Conservation (phyloP, 2,329 filamentous ascomycete genomes). For the Phaeophleospora eucalypticola region DNA sequence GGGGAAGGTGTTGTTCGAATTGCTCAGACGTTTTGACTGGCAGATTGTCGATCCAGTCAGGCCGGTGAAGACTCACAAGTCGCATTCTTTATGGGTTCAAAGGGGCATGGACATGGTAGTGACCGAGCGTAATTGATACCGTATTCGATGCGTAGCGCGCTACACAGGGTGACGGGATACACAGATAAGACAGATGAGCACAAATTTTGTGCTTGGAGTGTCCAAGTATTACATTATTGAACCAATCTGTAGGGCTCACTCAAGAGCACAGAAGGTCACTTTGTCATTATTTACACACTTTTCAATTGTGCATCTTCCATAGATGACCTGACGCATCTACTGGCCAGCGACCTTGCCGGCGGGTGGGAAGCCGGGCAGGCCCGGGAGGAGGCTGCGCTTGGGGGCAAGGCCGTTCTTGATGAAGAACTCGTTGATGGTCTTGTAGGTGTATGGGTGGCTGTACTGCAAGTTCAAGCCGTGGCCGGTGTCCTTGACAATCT, state of each 20-base stretch:
- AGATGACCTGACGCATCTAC: too few relatives aligned
- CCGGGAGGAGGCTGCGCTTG: neutral
- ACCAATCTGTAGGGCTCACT: too few relatives aligned
- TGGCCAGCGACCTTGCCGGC: neutral
- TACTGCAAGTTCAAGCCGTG: slow-evolving; percentile 36
- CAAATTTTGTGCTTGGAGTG: too few relatives aligned
- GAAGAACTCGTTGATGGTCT: slow-evolving; percentile 30
- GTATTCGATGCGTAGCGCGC: too few relatives aligned
- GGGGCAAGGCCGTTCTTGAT: slow-evolving; percentile 19
- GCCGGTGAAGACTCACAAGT: neutral
- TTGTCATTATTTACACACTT: too few relatives aligned
- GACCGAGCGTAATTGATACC: neutral
- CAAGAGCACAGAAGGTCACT: too few relatives aligned
- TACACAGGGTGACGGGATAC: too few relatives aligned
- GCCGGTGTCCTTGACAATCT: slow-evolving; percentile 50
- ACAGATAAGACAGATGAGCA: too few relatives aligned
- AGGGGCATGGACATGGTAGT: neutral
- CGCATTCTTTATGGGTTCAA: neutral
- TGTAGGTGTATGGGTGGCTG: slow-evolving; percentile 28
- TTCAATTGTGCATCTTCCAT: too few relatives aligned
- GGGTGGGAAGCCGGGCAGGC: neutral
- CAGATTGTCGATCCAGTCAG: slow-evolving; percentile 5
- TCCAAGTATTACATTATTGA: too few relatives aligned
- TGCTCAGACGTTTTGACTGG: slow-evolving; percentile 8
- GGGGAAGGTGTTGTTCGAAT: slow-evolving; percentile 12